Base-by-base conservation (phyloP, 805 yeast genomes). In the baker's yeast (Saccharomyces cerevisiae) region DNA sequence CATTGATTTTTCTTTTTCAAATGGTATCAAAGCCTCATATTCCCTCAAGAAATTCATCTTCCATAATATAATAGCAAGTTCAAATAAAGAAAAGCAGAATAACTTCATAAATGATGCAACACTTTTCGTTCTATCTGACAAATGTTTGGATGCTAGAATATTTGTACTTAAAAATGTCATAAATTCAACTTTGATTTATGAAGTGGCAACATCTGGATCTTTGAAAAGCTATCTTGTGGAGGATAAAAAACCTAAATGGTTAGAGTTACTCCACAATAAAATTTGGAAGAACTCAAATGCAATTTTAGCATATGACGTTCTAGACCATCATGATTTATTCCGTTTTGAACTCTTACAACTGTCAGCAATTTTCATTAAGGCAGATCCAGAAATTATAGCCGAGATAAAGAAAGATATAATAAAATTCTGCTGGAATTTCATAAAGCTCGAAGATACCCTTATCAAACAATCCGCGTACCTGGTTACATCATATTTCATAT, bases 381-480 rank as follows among this genome's bases (percentile, higher is more conserved):
- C 82, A 70, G 83, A 87, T 1, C 83, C 96, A 0, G 68, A 72
- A 0, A 70, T 76, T 10, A 76, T 89, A 27, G 72, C 79, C 6
- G 85, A 81, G 14, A 77, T 80, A 59, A 77, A 87, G 47, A 92
- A 89, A 65, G 96, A 90, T 61, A 82, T 94, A 47, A 89, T 94
- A 68, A 89, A 89, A 68, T 94, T 90, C 72, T 87, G 90, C 61
- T 94, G 99, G 99, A 87, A 88, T 60, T 87, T 84, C 63, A 85
- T 94, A 64, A 89, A 89, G 61, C 73, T 91, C 31, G 97, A 91
- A 58, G 99, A 94, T 66, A 79, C 84, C 51, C 80, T 90, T 51
- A 82, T 96, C 27, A 94, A 94, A 65, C 96, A 91, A 61, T 88
- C 94, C 3, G 97, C 98, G 0, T 91, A 92, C 66, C 88, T 90